Evolutionary conservation across 192 early-diverging fungal genomes (phyloP).

Genomic region (Linnemannia exigua): DNA sequence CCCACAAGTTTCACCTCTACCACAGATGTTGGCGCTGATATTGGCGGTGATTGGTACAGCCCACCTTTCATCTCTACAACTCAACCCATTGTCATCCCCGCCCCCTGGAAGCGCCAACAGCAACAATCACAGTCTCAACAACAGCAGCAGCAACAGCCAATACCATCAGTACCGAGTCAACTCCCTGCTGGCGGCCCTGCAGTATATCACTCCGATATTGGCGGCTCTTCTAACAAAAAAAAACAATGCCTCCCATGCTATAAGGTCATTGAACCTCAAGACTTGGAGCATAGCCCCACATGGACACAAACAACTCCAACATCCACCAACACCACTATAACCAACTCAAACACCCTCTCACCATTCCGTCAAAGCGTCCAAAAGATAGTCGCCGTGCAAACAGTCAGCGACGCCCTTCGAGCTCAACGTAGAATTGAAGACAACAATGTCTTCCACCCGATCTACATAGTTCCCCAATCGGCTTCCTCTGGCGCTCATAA

Average conservation of each 20-base stretch:
- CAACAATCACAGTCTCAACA: no score
- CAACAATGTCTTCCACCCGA: constrained; percentile 20
- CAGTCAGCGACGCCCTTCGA: constrained; percentile 15
- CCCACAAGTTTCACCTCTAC: not conserved
- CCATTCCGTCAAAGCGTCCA: not conserved
- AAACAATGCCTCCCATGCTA: not conserved
- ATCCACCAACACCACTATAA: no score
- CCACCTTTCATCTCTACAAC: not conserved
- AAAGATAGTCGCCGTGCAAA: constrained; percentile 21
- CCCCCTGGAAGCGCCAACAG: not conserved
- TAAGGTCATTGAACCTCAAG: constrained; percentile 6
- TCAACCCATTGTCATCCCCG: not conserved
- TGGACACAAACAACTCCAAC: no score
- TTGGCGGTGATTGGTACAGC: not conserved
- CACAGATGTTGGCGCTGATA: not conserved
- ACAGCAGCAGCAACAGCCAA: not conserved
- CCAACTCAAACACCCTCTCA: no score
- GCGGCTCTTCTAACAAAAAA: not conserved
- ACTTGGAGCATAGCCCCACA: not conserved
- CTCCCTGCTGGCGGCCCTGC: not conserved
- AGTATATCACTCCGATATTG: constrained; percentile 10
- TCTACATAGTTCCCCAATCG: constrained; percentile 14
- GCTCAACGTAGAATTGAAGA: constrained; percentile 3
- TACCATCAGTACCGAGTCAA: not conserved
- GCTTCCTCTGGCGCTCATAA: not conserved